A percentile compares a stretch with the other conserved stretches of the same genome.
Conservation (phyloP, 257 asterid genomes). For the Solanum okadae region DNA sequence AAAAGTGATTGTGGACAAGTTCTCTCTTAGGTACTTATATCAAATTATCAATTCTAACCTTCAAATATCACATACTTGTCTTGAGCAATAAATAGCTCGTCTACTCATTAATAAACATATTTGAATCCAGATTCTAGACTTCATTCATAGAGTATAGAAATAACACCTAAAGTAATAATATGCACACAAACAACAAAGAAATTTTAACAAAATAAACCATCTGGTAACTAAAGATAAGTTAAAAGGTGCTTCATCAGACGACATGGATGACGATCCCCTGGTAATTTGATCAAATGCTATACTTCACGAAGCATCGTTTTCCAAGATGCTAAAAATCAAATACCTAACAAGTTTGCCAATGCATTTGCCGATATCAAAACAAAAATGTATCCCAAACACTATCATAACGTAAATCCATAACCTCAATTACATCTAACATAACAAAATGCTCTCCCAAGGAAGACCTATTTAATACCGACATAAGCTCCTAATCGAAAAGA, state of each 20-base stretch:
- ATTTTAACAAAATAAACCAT: no score
- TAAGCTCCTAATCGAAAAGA: slow-evolving; percentile 30
- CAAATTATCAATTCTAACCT: no score
- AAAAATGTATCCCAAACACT: neutral
- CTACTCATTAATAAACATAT: no score
- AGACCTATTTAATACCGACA: neutral
- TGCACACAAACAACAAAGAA: no score
- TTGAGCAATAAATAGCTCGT: no score
- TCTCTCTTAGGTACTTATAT: no score
- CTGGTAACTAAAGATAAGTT: neutral
- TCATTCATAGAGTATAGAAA: no score
- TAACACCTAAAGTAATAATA: no score
- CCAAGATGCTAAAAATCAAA: neutral
- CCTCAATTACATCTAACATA: neutral
- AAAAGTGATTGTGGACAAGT: no score
- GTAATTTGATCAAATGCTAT: neutral
- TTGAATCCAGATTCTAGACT: no score
- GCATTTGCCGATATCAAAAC: neutral
- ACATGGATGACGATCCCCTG: neutral
- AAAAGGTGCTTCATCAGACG: neutral
- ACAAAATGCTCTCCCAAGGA: neutral
- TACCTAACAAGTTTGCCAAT: neutral
- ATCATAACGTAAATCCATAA: neutral
- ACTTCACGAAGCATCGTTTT: neutral
- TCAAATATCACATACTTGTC: no score